Evolutionary conservation across 139 green algal genomes (phyloP).

Genomic region (Haematococcus sp.): DNA sequence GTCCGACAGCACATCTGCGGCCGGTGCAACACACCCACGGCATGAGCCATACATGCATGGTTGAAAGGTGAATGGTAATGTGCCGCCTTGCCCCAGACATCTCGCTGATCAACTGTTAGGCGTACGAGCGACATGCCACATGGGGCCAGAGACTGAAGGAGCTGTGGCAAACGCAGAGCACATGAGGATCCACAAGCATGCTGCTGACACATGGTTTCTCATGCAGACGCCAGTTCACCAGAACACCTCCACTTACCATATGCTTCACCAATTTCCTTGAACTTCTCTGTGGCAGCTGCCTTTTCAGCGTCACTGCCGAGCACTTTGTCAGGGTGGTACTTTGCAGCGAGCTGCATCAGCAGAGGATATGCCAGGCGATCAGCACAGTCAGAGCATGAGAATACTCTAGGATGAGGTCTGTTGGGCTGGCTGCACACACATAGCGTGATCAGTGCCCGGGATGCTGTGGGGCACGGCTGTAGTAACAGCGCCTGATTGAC

Average conservation of each 20-base stretch:
- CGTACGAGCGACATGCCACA: too few relatives aligned
- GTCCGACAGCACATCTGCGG: constrained; percentile 23
- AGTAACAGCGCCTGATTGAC: neutral
- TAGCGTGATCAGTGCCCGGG: constrained; percentile 24
- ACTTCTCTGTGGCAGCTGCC: constrained; percentile 26
- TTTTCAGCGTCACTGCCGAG: constrained; percentile 3
- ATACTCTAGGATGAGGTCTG: neutral
- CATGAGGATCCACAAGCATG: too few relatives aligned
- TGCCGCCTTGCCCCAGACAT: too few relatives aligned
- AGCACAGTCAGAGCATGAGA: neutral
- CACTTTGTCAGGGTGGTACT: constrained; percentile 57
- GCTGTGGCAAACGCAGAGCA: too few relatives aligned
- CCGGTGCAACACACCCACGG: too few relatives aligned
- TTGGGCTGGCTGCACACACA: neutral
- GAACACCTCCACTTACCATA: constrained; percentile 26
- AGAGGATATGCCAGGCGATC: neutral
- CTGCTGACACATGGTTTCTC: too few relatives aligned
- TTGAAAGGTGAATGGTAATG: too few relatives aligned
- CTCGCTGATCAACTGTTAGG: neutral
- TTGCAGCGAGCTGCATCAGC: constrained; percentile 44
- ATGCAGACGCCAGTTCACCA: too few relatives aligned
- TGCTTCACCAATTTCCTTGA: constrained; percentile 41
- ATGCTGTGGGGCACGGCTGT: constrained; percentile 43
- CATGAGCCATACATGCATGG: too few relatives aligned
- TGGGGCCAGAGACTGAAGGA: too few relatives aligned